These are phyloP conservation scores for Pythium biforme DNA, from an alignment of 352 stramenopile genomes.

Conservation along the genomic window DNA sequence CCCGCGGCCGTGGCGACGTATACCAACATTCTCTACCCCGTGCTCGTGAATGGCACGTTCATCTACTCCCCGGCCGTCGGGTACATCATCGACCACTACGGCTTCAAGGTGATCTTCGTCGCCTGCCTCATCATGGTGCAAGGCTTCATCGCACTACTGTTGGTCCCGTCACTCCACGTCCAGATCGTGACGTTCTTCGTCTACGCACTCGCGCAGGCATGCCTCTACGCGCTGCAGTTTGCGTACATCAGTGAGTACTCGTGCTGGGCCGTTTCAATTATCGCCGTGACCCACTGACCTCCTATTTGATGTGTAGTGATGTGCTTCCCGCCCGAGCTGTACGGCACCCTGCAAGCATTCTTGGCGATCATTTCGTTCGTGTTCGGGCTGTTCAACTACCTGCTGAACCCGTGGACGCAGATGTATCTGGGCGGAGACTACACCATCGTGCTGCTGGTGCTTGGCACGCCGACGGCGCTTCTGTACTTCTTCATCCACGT, in stretches of 20 bases:
- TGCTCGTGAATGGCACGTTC: conserved; percentile 81
- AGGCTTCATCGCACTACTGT: conserved; percentile 57
- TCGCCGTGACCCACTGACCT: not conserved
- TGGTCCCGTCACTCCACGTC: conserved; percentile 55
- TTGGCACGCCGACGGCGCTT: conserved; percentile 49
- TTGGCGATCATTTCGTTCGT: conserved; percentile 65
- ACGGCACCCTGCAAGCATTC: conserved; percentile 78
- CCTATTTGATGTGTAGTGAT: conserved; percentile 47
- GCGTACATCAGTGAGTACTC: conserved; percentile 75
- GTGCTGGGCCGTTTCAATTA: not conserved
- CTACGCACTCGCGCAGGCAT: conserved; percentile 74
- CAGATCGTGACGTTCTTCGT: conserved; percentile 72
- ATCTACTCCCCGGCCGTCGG: conserved; percentile 72
- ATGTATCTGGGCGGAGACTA: conserved; percentile 69
- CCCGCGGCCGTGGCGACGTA: conserved; percentile 38
- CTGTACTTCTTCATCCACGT: conserved; percentile 70
- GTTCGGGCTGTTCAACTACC: conserved; percentile 71
- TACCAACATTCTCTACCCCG: conserved; percentile 68
- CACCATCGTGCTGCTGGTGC: conserved; percentile 47
- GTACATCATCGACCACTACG: conserved; percentile 75
- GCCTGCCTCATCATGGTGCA: conserved; percentile 63
- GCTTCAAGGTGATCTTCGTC: conserved; percentile 76
- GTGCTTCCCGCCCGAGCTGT: conserved; percentile 72
- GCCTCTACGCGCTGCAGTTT: conserved; percentile 80
- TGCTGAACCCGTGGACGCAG: conserved; percentile 75